These are phyloP conservation scores for Colletotrichum gloeosporioides DNA, from an alignment of 2,329 filamentous ascomycete species.

Conservation along the genomic window DNA sequence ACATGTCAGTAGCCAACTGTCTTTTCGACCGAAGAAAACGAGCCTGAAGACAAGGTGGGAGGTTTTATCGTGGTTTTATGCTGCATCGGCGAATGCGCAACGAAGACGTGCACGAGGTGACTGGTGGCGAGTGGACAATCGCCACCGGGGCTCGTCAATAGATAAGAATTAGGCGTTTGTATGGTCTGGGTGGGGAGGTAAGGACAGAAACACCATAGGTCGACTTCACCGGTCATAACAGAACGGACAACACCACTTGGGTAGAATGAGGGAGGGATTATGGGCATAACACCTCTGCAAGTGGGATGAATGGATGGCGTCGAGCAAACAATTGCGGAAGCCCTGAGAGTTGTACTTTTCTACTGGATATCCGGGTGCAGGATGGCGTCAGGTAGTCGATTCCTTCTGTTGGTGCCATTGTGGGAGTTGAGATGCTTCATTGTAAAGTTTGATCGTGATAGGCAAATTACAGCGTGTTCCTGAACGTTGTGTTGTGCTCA, in stretches of 20 bases:
- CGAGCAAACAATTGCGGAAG: not conserved
- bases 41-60: not conserved
- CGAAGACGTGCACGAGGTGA: not conserved
- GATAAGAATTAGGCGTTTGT: not conserved
- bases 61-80: not conserved
- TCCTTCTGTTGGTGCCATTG: not conserved
- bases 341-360: not conserved
- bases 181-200: not conserved
- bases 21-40: not conserved
- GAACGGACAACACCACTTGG: not conserved
- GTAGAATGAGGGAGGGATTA: not conserved
- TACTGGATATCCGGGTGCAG: not conserved
- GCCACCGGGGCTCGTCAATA: not conserved
- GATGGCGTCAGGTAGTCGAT: not conserved
- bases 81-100: not conserved
- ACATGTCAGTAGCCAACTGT: not conserved
- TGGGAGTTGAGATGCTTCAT: not conserved
- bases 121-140: not conserved
- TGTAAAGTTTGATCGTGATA: not conserved
- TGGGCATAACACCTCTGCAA: not conserved
- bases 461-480: not conserved
- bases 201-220: not conserved
- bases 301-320: not conserved
- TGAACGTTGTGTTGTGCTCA: not conserved
- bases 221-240: not conserved